These are phyloP conservation scores for Penicillium freii DNA, from an alignment of 2,329 filamentous ascomycete species.

Conservation along the genomic window DNA sequence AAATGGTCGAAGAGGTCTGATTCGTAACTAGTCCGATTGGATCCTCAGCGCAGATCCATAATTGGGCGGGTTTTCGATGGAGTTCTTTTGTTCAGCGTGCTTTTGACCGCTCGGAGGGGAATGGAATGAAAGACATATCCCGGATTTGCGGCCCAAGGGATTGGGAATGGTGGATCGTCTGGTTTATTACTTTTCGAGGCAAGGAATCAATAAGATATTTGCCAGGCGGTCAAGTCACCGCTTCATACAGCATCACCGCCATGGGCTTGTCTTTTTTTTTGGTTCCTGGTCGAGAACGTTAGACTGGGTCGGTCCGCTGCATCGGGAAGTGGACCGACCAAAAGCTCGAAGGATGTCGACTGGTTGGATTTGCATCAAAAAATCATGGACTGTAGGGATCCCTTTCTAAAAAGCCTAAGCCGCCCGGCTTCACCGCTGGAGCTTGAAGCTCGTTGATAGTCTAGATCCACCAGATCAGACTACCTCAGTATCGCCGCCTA, in stretches of 20 bases:
- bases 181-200: slow-evolving; percentile 4
- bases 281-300: slow-evolving; percentile 31
- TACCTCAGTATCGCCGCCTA: slow-evolving; percentile 11
- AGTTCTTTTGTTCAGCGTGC: slow-evolving; percentile 4
- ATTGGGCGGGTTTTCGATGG: slow-evolving; percentile 14
- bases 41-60: slow-evolving; percentile 25
- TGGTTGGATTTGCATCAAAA: neutral
- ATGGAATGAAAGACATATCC: slow-evolving; percentile 15
- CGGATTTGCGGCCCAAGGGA: slow-evolving; percentile 16
- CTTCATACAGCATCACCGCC: slow-evolving; percentile 13
- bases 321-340: slow-evolving; percentile 38
- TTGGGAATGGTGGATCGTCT: slow-evolving; percentile 20
- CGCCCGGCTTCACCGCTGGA: slow-evolving; percentile 14
- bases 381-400: slow-evolving; percentile 1
- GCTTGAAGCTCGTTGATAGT: slow-evolving; percentile 7
- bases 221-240: slow-evolving; percentile 26
- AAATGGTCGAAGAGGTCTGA: slow-evolving; percentile 10
- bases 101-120: slow-evolving; percentile 10
- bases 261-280: slow-evolving; percentile 1
- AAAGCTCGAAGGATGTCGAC: slow-evolving; percentile 1
- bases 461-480: slow-evolving; percentile 6
- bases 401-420: slow-evolving; percentile 8
- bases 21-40: slow-evolving; percentile 20
- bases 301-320: slow-evolving; percentile 41
- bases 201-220: slow-evolving; percentile 7